phyloP scores from a whole-genome alignment of 1,284 basidiomycete genomes.

The Vanrija sp. region DNA sequence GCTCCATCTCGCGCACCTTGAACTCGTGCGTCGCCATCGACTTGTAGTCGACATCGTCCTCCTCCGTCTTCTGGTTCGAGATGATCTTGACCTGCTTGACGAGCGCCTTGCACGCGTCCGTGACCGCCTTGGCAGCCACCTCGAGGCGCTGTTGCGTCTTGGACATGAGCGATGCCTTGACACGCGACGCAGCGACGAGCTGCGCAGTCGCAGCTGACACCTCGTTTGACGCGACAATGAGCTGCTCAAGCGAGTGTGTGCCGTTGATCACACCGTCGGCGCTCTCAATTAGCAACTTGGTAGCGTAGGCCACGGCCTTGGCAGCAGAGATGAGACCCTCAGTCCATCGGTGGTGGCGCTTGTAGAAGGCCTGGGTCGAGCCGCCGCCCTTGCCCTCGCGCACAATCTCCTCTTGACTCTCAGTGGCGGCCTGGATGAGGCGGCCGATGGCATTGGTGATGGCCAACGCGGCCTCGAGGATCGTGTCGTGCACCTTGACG shows the following conservation, averaged over 20 bases:
- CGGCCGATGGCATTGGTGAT: slow-evolving; percentile 94
- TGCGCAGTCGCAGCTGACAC: slow-evolving; percentile 96
- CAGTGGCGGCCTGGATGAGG: slow-evolving; percentile 92
- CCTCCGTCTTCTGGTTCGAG: slow-evolving; percentile 72
- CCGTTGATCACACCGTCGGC: slow-evolving; percentile 97
- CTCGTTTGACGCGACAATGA: slow-evolving; percentile 98
- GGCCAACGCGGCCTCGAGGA: slow-evolving; percentile 84
- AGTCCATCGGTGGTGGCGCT: slow-evolving; percentile 99
- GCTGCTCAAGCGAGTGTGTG: slow-evolving; percentile 93
- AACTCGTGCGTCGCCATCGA: slow-evolving; percentile 92
- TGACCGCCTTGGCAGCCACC: slow-evolving; percentile 94
- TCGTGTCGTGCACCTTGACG: slow-evolving; percentile 96
- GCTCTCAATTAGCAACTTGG: slow-evolving; percentile 92
- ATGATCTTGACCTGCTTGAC: slow-evolving; percentile 96
- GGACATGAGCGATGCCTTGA: slow-evolving; percentile 97
- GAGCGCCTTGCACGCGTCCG: slow-evolving; percentile 95
- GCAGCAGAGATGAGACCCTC: slow-evolving; percentile 98
- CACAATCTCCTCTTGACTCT: slow-evolving; percentile 97
- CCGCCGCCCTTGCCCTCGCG: slow-evolving; percentile 88
- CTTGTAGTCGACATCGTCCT: slow-evolving; percentile 83
- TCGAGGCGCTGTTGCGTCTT: slow-evolving; percentile 96
- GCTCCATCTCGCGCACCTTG: slow-evolving; percentile 97
- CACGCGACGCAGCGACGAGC: slow-evolving; percentile 94
- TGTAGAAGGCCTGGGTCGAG: slow-evolving; percentile 95
- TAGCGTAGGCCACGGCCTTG: slow-evolving; percentile 95